phyloP scores from a whole-genome alignment of 257 asterid genomes.

The Solanum virginianum region DNA sequence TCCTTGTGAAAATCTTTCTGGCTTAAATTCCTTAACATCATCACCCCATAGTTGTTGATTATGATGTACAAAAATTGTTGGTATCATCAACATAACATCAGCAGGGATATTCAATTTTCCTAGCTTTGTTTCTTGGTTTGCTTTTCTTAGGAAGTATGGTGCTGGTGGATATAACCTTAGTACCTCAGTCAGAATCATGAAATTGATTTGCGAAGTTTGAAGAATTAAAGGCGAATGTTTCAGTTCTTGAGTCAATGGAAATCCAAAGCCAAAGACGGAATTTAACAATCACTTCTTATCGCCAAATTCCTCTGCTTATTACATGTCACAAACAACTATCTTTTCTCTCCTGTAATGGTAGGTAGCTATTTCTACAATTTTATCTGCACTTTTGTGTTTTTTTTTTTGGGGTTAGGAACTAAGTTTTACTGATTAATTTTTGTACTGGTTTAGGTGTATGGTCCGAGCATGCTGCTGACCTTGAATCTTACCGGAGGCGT shows the following conservation, averaged over 20 bases:
- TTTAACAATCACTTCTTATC: constrained; percentile 38
- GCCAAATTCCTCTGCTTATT: constrained; percentile 62
- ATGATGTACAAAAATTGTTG: constrained; percentile 24
- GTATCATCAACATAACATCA: constrained; percentile 23
- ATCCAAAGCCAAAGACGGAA: constrained; percentile 41
- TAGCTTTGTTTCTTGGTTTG: constrained; percentile 22
- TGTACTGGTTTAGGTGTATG: constrained; percentile 42
- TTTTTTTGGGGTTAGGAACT: background rate
- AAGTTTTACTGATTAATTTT: background rate
- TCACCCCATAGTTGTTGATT: constrained; percentile 34
- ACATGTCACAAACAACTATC: constrained; percentile 57
- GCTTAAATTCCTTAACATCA: constrained; percentile 38
- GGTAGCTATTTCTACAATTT: background rate
- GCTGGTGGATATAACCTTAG: constrained; percentile 43
- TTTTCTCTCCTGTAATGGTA: constrained; percentile 67
- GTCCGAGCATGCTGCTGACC: constrained; percentile 84
- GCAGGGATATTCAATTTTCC: constrained; percentile 31
- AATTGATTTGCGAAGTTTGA: background rate
- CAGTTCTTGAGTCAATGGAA: constrained; percentile 26
- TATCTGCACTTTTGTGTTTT: background rate
- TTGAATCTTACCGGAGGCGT: constrained; percentile 89
- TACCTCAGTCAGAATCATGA: constrained; percentile 40
- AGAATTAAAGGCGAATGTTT: constrained; percentile 17
- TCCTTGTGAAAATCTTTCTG: constrained; percentile 38
- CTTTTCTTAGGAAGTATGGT: constrained; percentile 8